These are phyloP conservation scores for Eragrostis nindensis DNA, from an alignment of 176 grass and related monocot genomes.

Conservation along the genomic window DNA sequence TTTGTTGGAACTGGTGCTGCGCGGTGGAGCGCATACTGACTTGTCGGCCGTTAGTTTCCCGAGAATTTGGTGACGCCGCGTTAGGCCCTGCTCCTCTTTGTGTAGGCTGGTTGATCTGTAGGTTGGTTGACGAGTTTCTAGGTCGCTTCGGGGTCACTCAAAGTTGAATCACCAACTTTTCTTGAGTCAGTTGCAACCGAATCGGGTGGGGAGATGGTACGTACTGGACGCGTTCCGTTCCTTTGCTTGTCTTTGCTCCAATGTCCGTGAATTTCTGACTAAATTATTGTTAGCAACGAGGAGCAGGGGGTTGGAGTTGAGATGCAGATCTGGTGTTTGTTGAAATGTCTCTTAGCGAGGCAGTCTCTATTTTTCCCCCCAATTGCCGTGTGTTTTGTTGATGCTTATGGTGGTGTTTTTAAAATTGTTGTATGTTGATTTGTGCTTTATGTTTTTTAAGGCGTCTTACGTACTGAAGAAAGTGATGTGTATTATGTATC, in stretches of 20 bases:
- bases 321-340: constrained; percentile 54
- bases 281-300: constrained; percentile 12
- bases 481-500: neutral
- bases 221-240: neutral
- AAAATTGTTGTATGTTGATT: neutral
- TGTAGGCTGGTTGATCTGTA: no score
- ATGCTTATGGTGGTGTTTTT: constrained; percentile 1
- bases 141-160: constrained; percentile 50
- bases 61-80: no score
- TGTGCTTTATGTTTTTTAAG: neutral
- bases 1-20: no score
- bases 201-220: constrained; percentile 10
- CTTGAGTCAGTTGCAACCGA: constrained; percentile 36
- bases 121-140: constrained; percentile 12
- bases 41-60: no score
- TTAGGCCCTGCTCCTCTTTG: no score
- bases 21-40: no score
- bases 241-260: neutral
- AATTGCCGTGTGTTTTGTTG: neutral
- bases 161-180: constrained; percentile 31
- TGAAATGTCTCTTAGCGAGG: constrained; percentile 36
- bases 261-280: constrained; percentile 33
- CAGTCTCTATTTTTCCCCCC: no score
- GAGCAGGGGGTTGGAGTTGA: neutral
- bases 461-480: neutral